phyloP scores from a whole-genome alignment of 441 rosid genomes.

The Erodium trifolium region DNA sequence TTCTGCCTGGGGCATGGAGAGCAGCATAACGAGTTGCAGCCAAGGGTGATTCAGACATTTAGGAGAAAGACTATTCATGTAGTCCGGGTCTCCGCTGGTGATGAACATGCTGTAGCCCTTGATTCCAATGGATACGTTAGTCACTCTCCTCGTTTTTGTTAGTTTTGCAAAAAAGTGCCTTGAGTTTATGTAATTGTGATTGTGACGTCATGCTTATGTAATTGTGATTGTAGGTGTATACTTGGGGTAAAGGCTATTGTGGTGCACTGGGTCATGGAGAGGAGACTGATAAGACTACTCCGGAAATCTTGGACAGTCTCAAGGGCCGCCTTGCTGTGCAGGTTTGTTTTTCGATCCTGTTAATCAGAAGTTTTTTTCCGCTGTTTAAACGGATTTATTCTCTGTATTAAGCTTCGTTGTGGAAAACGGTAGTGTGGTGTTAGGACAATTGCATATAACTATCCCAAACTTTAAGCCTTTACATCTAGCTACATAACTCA shows the following conservation, averaged over 20 bases:
- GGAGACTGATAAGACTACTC: slow-evolving; percentile 78
- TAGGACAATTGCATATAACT: too few species aligned
- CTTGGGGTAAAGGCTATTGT: slow-evolving; percentile 98
- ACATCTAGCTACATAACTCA: too few species aligned
- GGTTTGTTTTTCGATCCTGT: slow-evolving; percentile 33
- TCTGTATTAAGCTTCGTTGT: neutral
- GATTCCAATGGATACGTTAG: slow-evolving; percentile 87
- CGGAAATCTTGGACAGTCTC: slow-evolving; percentile 56
- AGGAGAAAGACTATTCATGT: slow-evolving; percentile 60
- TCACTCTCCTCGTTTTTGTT: slow-evolving; percentile 19
- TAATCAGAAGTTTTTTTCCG: neutral
- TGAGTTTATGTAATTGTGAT: too few species aligned
- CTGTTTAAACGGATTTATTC: neutral
- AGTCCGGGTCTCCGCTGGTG: slow-evolving; percentile 90
- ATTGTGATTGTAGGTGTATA: slow-evolving; percentile 50
- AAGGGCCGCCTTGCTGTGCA: slow-evolving; percentile 60
- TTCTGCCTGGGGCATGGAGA: slow-evolving; percentile 98
- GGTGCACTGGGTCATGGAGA: slow-evolving; percentile 98
- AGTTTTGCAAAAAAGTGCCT: slow-evolving; percentile 5
- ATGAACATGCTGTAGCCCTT: slow-evolving; percentile 90
- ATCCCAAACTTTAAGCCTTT: too few species aligned
- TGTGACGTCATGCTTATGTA: neutral
- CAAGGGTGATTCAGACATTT: slow-evolving; percentile 64
- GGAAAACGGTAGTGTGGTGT: neutral
- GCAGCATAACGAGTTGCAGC: slow-evolving; percentile 74